phyloP scores from a whole-genome alignment of 208 protist genomes.

The Wallacemonas rigidus region DNA sequence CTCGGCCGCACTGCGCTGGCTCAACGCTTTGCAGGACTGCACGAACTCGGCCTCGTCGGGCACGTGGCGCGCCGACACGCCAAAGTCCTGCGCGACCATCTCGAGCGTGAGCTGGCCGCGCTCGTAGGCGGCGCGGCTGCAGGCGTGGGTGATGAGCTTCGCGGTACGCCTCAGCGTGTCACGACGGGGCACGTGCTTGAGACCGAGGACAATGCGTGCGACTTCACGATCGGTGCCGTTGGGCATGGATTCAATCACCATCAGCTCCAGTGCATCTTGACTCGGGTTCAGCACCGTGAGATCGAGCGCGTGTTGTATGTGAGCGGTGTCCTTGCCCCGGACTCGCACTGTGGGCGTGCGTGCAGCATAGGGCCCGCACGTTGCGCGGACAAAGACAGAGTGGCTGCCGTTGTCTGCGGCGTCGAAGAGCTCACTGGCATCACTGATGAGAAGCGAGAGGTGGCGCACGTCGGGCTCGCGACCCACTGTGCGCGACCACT shows the following conservation, averaged over 20 bases:
- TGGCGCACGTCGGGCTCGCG: constrained; percentile 45
- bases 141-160: constrained; percentile 53
- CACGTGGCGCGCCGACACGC: constrained; percentile 22
- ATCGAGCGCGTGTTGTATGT: constrained; percentile 42
- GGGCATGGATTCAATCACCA: constrained; percentile 44
- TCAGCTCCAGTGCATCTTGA: constrained; percentile 48
- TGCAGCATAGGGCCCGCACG: constrained; percentile 39
- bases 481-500: constrained; percentile 57
- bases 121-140: constrained; percentile 34
- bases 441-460: constrained; percentile 38
- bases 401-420: constrained; percentile 9
- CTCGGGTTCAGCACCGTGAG: constrained; percentile 49
- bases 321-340: constrained; percentile 31
- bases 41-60: constrained; percentile 19
- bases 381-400: constrained; percentile 40
- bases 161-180: constrained; percentile 30
- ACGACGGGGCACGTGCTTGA: constrained; percentile 36
- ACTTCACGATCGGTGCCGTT: constrained; percentile 55
- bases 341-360: constrained; percentile 31
- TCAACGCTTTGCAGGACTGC: constrained; percentile 29
- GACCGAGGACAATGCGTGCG: constrained; percentile 51
- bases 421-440: constrained; percentile 24
- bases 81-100: constrained; percentile 54
- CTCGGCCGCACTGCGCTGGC: constrained; percentile 48
- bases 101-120: constrained; percentile 60